Evolutionary conservation across 2,329 filamentous ascomycete genomes (phyloP).

Genomic region (Paracorniculantispora psalliotae): DNA sequence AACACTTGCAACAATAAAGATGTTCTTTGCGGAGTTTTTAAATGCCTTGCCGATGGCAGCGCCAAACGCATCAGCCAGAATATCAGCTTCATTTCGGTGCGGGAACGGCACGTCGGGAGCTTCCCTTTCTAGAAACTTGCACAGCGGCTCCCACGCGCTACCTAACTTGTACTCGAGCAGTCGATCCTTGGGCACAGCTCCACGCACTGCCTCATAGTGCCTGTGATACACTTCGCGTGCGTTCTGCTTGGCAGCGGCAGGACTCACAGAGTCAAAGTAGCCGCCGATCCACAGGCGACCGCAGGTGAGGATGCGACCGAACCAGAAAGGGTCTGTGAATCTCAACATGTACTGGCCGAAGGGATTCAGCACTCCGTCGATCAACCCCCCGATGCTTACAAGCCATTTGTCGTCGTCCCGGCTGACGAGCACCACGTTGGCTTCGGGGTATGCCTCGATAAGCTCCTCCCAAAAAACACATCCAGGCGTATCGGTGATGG

Average conservation of each 20-base stretch:
- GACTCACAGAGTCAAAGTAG: slow-evolving; percentile 14
- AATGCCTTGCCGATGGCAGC: background rate
- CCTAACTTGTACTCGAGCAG: slow-evolving; percentile 30
- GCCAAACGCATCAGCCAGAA: background rate
- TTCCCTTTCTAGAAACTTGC: slow-evolving; percentile 28
- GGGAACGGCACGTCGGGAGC: slow-evolving; percentile 31
- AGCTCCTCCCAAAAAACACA: background rate
- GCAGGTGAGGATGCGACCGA: background rate
- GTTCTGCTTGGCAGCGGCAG: slow-evolving; percentile 14
- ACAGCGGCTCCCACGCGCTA: slow-evolving; percentile 34
- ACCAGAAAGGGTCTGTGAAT: background rate
- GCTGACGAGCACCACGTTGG: slow-evolving; percentile 22
- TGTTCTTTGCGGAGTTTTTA: background rate
- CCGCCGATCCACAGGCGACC: background rate
- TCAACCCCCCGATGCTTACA: slow-evolving; percentile 19
- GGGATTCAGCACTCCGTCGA: background rate
- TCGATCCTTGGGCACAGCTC: slow-evolving; percentile 24
- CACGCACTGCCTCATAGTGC: slow-evolving; percentile 31
- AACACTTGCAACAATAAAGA: background rate
- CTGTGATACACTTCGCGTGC: slow-evolving; percentile 21
- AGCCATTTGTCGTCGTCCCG: slow-evolving; percentile 23
- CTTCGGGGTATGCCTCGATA: slow-evolving; percentile 10
- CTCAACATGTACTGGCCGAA: background rate
- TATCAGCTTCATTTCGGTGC: slow-evolving; percentile 24
- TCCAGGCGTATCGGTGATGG: background rate